Percentiles rank a stretch among this genome's conserved stretches.
Evolutionary conservation across 164 flowering plant species (phyloP).

Genomic region (Vitis rotundifolia): DNA sequence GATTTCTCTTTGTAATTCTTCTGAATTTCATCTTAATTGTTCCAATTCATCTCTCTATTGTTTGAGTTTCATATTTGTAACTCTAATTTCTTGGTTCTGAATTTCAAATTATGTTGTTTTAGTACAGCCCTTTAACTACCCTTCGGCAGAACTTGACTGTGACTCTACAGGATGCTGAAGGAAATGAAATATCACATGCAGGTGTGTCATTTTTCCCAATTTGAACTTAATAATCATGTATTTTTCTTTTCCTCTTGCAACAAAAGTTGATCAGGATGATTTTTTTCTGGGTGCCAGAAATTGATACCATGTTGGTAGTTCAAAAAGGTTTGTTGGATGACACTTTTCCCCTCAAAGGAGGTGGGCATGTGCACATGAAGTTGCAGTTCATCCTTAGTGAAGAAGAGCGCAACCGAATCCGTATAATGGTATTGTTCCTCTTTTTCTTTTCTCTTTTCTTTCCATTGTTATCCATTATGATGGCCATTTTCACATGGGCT

Average conservation of each 20-base stretch:
- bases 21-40: background rate
- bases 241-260: background rate
- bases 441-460: background rate
- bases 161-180: slow-evolving; percentile 52
- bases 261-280: slow-evolving; percentile 4
- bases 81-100: slow-evolving; percentile 3
- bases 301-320: slow-evolving; percentile 54
- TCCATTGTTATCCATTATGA: too few relatives aligned
- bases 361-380: slow-evolving; percentile 72
- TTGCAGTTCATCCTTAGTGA: slow-evolving; percentile 72
- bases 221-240: too few relatives aligned
- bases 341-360: slow-evolving; percentile 60
- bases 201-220: slow-evolving; percentile 37
- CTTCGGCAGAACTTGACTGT: slow-evolving; percentile 68
- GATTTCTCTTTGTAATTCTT: slow-evolving; percentile 70
- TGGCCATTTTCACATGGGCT: too few relatives aligned
- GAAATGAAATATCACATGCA: slow-evolving; percentile 61
- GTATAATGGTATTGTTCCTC: slow-evolving; percentile 45
- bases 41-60: background rate
- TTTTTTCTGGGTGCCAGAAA: slow-evolving; percentile 36
- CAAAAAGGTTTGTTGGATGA: slow-evolving; percentile 83
- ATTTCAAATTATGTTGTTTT: slow-evolving; percentile 5
- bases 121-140: slow-evolving; percentile 62
- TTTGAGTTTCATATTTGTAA: slow-evolving; percentile 1
- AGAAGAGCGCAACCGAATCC: slow-evolving; percentile 66